Conservation (phyloP, 2,329 filamentous ascomycete genomes). For the Trichoderma sp. region DNA sequence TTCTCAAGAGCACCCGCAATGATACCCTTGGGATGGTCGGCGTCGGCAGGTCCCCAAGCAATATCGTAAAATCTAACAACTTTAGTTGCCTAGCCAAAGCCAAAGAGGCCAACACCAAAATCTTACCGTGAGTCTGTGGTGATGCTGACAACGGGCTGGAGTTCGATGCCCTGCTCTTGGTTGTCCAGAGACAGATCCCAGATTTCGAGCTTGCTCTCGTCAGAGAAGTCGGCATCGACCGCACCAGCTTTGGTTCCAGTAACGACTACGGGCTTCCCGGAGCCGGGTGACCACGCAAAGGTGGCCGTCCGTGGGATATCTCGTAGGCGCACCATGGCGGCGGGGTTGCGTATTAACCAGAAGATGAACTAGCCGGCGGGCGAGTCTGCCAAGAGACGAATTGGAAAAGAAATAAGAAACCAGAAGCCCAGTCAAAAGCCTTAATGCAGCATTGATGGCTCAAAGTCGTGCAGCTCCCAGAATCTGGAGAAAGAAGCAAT, state of each 20-base stretch:
- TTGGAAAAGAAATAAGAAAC: conserved; percentile 15
- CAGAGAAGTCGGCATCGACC: conserved; percentile 96
- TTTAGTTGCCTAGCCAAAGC: conserved; percentile 26
- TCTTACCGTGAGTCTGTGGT: conserved; percentile 84
- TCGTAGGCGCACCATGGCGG: conserved; percentile 87
- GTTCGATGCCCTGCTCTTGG: conserved; percentile 74
- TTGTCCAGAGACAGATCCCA: conserved; percentile 91
- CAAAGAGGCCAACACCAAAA: not conserved
- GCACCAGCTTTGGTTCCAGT: conserved; percentile 95
- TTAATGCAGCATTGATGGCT: conserved; percentile 27
- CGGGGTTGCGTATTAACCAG: conserved; percentile 38
- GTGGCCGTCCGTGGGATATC: conserved; percentile 96
- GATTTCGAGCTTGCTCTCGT: conserved; percentile 92
- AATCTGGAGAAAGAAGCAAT: conserved; percentile 22
- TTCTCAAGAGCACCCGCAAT: conserved; percentile 96
- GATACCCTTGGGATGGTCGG: conserved; percentile 79
- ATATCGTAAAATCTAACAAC: conserved; percentile 86
- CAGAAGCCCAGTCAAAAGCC: conserved; percentile 23
- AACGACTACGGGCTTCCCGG: conserved; percentile 78
- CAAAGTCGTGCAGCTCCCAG: conserved; percentile 28
- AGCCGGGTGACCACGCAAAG: conserved; percentile 92
- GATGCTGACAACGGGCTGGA: conserved; percentile 82
- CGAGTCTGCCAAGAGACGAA: conserved; percentile 22
- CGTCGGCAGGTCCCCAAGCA: conserved; percentile 84
- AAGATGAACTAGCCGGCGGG: conserved; percentile 20